phyloP scores from a whole-genome alignment of 371 early-diverging fungal species.

The Nosema granulosis region DNA sequence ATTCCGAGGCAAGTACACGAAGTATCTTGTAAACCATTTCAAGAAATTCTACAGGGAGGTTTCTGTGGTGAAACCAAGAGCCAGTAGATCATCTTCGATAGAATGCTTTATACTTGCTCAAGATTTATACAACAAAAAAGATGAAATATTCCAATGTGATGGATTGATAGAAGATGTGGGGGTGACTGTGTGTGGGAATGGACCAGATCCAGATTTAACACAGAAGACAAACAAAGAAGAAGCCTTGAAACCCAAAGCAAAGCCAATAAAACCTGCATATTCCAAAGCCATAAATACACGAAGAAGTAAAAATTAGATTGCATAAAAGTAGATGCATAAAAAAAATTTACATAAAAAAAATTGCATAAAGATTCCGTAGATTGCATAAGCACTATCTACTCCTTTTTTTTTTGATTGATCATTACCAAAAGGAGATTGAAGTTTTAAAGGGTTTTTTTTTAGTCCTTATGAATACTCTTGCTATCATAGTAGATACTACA shows the following conservation, averaged over 20 bases:
- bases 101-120: constrained; percentile 68
- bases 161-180: neutral
- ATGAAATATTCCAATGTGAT: too few species aligned
- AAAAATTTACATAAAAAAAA: too few species aligned
- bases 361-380: too few species aligned
- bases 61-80: constrained; percentile 82
- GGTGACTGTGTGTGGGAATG: constrained; percentile 4
- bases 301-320: too few species aligned
- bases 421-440: too few species aligned
- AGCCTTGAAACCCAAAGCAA: neutral
- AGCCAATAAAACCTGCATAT: neutral
- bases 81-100: constrained; percentile 81
- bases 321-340: too few species aligned
- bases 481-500: constrained; percentile 2
- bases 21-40: constrained; percentile 79
- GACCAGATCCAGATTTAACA: constrained; percentile 1
- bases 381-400: too few species aligned
- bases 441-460: too few species aligned
- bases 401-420: too few species aligned
- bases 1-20: constrained; percentile 83
- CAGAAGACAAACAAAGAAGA: neutral
- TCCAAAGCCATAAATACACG: neutral
- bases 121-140: neutral
- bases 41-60: constrained; percentile 80
- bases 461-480: neutral